Evolutionary conservation across 768 basidiomycete genomes (phyloP), one percentile per base, ranked within the genome.

Genomic region (Trametes gibbosa): DNA sequence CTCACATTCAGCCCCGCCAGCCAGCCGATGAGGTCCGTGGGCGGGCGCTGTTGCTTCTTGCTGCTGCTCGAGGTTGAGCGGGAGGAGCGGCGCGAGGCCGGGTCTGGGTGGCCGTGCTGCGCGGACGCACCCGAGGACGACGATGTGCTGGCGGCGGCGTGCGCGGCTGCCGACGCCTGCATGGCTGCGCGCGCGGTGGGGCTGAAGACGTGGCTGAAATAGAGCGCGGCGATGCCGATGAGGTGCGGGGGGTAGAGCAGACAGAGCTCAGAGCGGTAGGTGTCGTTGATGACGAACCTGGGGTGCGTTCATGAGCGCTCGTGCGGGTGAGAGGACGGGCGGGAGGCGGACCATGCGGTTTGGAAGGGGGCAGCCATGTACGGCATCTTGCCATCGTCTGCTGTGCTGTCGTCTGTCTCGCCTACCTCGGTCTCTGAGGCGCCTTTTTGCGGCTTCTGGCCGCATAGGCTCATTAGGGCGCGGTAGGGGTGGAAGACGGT

Each of bases 241-340:
- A 98, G 78, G 70, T 98, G 94, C 0, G 97, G 97, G 0, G 97
- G 95, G 69, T 98, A 89, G 27, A 97, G 74, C n/a, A 99, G 84
- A 69, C 92, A 94, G 19, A 99, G 78, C 55, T 95, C 91, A 5
- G 92, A 95, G 53, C 95, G 85, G 69, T 94, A 98, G 0, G 91
- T 94, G 72, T 98, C 96, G 74, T 98, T 99, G 69, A 99, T 84
- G 69, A 98, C 85, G 70, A 94, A 95, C 92, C 95, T 97, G 62
- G 27, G 32, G 4, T 41, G 10, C 5, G 23, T 9, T 13, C 41
- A 14, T 42, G 16, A 17, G 41, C 41, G 41, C 41, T n/a, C 8
- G 5, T 29, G 10, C 29, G 10, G 29, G 29, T 32, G 29, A 32
- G 29, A 32, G 29, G 29, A 34, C 21, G n/a, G 25, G 2, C 19